Base-by-base conservation (phyloP, 1,139 yeast species). In the Zygoascus sp. region DNA sequence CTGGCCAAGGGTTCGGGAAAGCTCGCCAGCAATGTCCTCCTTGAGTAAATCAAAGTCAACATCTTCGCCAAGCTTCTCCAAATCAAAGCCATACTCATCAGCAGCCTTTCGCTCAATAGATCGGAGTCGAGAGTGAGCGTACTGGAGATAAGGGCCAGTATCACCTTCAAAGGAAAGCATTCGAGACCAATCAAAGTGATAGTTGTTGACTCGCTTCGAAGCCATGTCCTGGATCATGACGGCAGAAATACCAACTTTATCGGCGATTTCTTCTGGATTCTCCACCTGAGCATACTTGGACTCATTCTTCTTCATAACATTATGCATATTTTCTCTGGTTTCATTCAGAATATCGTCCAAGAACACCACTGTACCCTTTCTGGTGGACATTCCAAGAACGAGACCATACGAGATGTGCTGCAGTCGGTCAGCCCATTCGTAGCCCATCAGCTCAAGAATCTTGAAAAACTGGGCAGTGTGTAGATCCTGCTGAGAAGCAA, bases 161-260 rank as follows among this genome's bases (percentile, higher is more conserved):
- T 92, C 99, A 70, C 99, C 99, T 75, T 92, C 99, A 58, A 94
- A 90, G 5, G 97, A 88, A 44, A 87, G 77, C 97, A 92, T 92
- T 75, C 99, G 86, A 62, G 86, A 90, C 99, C 98, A 92, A 70
- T 89, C 87, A 72, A 94, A 94, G 60, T 83, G 89, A 72, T 94
- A 94, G 72, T 92, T 90, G 75, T 92, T 89, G 69, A 90, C 80
- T 71, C 98, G 85, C 75, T 94, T 94, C 53, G 96, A 84, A 72
- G 88, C 95, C 97, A 92, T 89, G 69, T 94, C 99, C 74, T 94
- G 98, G 63, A 94, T 86, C 96, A 94, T 90, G 51, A 94, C 96
- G 10, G 98, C 97, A 37, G 97, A 85, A 51, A 92, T 87, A 67
- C 98, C 99, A 49, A 94, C 83, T 61, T 89, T 76, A 65, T 94